phyloP scores from a whole-genome alignment of 1,284 basidiomycete genomes.

The Nidula niveotomentosa region DNA sequence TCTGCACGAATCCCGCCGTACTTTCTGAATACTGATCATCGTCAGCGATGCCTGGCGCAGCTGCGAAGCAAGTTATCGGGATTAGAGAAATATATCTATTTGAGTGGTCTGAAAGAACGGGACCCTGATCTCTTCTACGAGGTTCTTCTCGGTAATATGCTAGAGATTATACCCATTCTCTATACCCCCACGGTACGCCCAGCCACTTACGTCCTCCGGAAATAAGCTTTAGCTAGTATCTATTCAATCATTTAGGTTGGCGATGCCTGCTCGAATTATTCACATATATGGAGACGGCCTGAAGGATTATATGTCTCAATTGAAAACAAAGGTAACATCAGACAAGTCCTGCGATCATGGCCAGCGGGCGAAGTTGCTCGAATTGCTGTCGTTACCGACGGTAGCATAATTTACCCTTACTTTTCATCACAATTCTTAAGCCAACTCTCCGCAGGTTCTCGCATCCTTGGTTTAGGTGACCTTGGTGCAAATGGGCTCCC shows the following conservation, averaged over 20 bases:
- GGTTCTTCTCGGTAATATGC: constrained; percentile 55
- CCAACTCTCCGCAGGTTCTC: constrained; percentile 43
- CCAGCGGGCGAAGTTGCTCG: constrained; percentile 48
- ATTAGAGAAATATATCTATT: constrained; percentile 73
- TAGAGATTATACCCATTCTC: constrained; percentile 58
- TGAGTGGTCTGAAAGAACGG: constrained; percentile 62
- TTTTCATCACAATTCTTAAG: constrained; percentile 1
- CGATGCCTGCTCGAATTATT: constrained; percentile 76
- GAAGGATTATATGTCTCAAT: constrained; percentile 74
- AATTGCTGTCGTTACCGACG: constrained; percentile 80
- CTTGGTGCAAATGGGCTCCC: constrained; percentile 73
- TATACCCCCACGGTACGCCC: constrained; percentile 72
- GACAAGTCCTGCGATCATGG: constrained; percentile 63
- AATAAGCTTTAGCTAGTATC: constrained; percentile 2
- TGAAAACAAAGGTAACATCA: constrained; percentile 69
- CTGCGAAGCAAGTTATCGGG: constrained; percentile 55
- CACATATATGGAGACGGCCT: constrained; percentile 73
- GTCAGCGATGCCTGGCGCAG: constrained; percentile 58
- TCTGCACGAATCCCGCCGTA: constrained; percentile 47
- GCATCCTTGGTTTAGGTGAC: constrained; percentile 85
- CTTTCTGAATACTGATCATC: constrained; percentile 52
- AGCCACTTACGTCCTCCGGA: constrained; percentile 6
- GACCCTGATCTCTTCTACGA: constrained; percentile 69
- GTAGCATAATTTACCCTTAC: constrained; percentile 26
- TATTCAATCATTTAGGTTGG: constrained; percentile 55